Base-by-base conservation (phyloP, 352 stramenopile species). In the Blastocystis sp. region DNA sequence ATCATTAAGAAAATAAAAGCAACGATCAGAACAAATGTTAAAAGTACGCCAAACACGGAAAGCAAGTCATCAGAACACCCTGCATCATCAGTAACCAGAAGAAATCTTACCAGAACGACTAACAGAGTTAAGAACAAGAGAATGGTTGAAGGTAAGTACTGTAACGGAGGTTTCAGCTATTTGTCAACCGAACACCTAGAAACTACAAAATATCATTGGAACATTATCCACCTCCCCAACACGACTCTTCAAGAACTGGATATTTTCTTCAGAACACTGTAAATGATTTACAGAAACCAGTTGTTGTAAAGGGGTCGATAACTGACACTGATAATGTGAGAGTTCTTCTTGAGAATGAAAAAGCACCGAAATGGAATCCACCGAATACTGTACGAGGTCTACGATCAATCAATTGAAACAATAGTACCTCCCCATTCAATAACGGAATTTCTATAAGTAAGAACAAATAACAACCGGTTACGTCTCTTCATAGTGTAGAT, bases 1-100 rank as follows among this genome's bases (percentile, higher is more conserved):
- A 78, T n/a, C 39, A 78, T 39, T 24, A 78, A 27, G 14, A 78
- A 57, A 12, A 78, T 21, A 39, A 78, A 78, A 1, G 37, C 66
- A 24, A 78, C 66, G 9, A 78, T 21, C 32, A 78, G 43, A 11
- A 78, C 37, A 21, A 78, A 54, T 12, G 66, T 57, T 24, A 78
- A 51, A 29, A 56, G 58, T 9, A 46, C 58, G 11, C 66, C 66
- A 21, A 78, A 27, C 7, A 78, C 7, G n/a, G 11, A 29, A 12
- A 78, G n/a, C 24, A 59, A 32, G 6, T 39, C 27, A 29, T 54
- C 39, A 0, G 4, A 19, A 46, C 66, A 78, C 35, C 14, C 66
- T 78, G 58, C 12, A 46, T 0, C 3, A 27, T 78, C 1, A 78
- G 0, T 29, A 39, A 0, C 2, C 3, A 11, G n/a, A 32, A 19